phyloP scores from a whole-genome alignment of 2,329 filamentous ascomycete genomes.

The Pyrenochaeta sp. region DNA sequence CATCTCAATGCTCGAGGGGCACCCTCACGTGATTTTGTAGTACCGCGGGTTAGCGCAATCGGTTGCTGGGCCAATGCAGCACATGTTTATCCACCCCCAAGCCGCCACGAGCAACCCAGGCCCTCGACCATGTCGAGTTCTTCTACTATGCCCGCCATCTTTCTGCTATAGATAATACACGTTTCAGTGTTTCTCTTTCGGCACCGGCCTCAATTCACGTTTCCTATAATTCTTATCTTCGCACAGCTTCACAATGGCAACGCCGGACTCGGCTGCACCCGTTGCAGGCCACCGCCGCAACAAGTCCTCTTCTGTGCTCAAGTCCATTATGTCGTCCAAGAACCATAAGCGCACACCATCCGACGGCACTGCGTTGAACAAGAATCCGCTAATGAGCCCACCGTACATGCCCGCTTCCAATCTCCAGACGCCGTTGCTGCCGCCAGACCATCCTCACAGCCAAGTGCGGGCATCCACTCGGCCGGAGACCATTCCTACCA shows the following conservation, averaged over 20 bases:
- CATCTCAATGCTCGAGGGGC: no score
- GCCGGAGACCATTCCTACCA: slow-evolving; percentile 49
- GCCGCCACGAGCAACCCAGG: slow-evolving; percentile 16
- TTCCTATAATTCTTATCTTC: slow-evolving; percentile 11
- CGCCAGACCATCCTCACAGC: slow-evolving; percentile 59
- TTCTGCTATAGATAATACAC: slow-evolving; percentile 34
- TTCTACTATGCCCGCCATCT: slow-evolving; percentile 30
- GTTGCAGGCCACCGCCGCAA: slow-evolving; percentile 47
- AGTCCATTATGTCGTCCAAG: slow-evolving; percentile 62
- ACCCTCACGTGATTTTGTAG: slow-evolving; percentile 4
- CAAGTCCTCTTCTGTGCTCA: slow-evolving; percentile 56
- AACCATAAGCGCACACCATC: slow-evolving; percentile 59
- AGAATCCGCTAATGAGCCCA: slow-evolving; percentile 23
- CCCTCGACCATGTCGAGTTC: slow-evolving; percentile 13
- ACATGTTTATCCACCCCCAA: slow-evolving; percentile 23
- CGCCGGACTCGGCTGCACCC: slow-evolving; percentile 29
- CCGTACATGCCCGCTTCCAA: slow-evolving; percentile 38
- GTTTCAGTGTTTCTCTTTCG: slow-evolving; percentile 23
- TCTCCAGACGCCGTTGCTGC: slow-evolving; percentile 54
- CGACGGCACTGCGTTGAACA: slow-evolving; percentile 44
- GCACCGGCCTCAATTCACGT: slow-evolving; percentile 14
- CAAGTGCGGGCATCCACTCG: slow-evolving; percentile 37
- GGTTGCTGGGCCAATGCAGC: slow-evolving; percentile 26
- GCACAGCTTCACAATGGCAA: slow-evolving; percentile 30
- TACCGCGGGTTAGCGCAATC: slow-evolving; percentile 13